A percentile compares a stretch with the other conserved stretches of the same genome.
phyloP scores from a whole-genome alignment of 805 yeast genomes.

The Barnettozyma sp. region DNA sequence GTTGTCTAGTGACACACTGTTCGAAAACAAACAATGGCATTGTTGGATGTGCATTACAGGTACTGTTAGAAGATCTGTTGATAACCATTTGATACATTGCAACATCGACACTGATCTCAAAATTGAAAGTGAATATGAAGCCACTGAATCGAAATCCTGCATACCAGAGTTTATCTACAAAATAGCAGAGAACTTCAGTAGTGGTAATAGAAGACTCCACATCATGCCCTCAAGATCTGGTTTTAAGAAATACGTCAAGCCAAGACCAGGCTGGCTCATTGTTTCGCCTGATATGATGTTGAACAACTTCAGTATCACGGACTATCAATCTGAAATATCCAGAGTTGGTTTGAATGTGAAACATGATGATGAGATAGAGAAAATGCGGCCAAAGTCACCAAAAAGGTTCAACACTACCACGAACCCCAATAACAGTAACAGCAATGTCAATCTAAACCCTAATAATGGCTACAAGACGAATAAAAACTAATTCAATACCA shows the following conservation, averaged over 20 bases:
- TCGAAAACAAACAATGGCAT: slow-evolving; percentile 84
- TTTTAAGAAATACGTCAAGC: slow-evolving; percentile 49
- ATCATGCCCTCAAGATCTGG: slow-evolving; percentile 74
- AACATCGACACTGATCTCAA: slow-evolving; percentile 86
- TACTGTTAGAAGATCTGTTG: slow-evolving; percentile 80
- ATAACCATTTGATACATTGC: slow-evolving; percentile 81
- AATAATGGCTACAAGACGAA: too few species aligned
- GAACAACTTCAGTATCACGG: slow-evolving; percentile 53
- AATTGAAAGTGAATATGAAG: slow-evolving; percentile 43
- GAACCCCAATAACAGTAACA: slow-evolving; percentile 1
- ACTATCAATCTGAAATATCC: slow-evolving; percentile 38
- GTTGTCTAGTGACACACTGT: slow-evolving; percentile 45
- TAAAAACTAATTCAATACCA: too few species aligned
- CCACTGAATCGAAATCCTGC: slow-evolving; percentile 30
- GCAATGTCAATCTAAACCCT: neutral
- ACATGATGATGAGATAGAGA: slow-evolving; percentile 65
- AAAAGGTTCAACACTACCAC: slow-evolving; percentile 2
- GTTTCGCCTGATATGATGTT: slow-evolving; percentile 77
- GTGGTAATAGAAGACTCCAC: slow-evolving; percentile 75
- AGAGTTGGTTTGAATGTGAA: slow-evolving; percentile 53
- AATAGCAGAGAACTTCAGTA: slow-evolving; percentile 84
- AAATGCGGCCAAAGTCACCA: slow-evolving; percentile 81
- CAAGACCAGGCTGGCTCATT: slow-evolving; percentile 88
- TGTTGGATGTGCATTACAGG: slow-evolving; percentile 98
- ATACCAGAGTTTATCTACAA: slow-evolving; percentile 73